Base-by-base conservation (phyloP, 495 filamentous ascomycete species). In the Tetracladium marchalianum region DNA sequence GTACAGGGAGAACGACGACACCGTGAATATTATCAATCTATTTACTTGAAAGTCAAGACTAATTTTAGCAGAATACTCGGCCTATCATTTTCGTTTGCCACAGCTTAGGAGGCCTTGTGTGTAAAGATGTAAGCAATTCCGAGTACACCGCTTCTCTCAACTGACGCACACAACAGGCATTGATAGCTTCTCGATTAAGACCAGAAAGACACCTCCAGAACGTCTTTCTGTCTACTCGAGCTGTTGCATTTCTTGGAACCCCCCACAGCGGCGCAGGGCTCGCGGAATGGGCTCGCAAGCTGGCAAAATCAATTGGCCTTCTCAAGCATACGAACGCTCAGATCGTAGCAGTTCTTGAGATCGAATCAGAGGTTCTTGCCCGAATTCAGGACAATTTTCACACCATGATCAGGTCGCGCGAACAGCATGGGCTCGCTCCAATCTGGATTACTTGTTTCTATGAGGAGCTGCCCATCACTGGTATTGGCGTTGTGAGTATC, bases 231-330 rank as follows among this genome's bases (percentile, higher is more conserved):
- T 60, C 11, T 11, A 64, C 62, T n/a, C 46, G 50, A 9, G 65
- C 60, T 7, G 59, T 73, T 31, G 44, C 58, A 7, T 73, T 71
- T 46, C 55, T 71, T 6, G 63, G 66, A 1, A 67, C 66, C 19
- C 67, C 67, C 5, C 68, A 73, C 46, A 48, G 41, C 19, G 65
- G 65, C 1, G 10, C 61, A 31, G 53, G 51, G 17, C 55, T 67
- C n/a, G 67, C 62, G n/a, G 9, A 44, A 15, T 69, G 59, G 59
- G 62, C 51, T 27, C 35, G 46, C 9, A 41, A 13, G 10, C 18
- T 39, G 1, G 38, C 50, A 3, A 45, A 39, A 12, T 46, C 18
- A 12, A 35, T 63, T 19, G 47, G 51, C 0, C 1, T 59, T 8
- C 13, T 58, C 10, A 59, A 56, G 37, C 49, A 54, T 43, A 60